Percentiles rank a stretch among this genome's conserved stretches.
These are phyloP conservation scores for Hysterangium stoloniferum DNA, from an alignment of 768 basidiomycete genomes.

Conservation along the genomic window DNA sequence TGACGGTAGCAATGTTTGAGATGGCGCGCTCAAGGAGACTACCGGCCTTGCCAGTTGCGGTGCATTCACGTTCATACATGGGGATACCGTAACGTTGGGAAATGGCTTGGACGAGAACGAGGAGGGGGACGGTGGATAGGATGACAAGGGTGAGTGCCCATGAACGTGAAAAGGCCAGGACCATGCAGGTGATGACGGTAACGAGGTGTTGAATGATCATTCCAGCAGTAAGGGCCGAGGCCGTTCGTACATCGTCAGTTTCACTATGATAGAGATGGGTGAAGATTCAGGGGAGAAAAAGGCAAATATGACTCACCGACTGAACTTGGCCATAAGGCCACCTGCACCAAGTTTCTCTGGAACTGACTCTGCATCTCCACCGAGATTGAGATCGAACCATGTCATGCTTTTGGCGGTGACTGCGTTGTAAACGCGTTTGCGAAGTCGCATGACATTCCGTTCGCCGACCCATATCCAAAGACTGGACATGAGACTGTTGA, in stretches of 20 bases:
- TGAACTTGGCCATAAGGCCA: conserved; percentile 90
- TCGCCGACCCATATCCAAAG: conserved; percentile 91
- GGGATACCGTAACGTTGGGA: conserved; percentile 67
- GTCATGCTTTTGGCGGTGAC: conserved; percentile 66
- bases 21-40: conserved; percentile 74
- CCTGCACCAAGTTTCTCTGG: conserved; percentile 60
- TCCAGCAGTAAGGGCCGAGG: conserved; percentile 73
- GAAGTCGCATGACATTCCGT: conserved; percentile 58
- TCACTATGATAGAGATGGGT: conserved; percentile 46
- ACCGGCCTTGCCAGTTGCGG: conserved; percentile 60
- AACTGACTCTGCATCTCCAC: conserved; percentile 38
- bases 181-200: conserved; percentile 69
- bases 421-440: conserved; percentile 59
- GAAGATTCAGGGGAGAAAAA: not conserved
- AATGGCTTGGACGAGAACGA: conserved; percentile 66
- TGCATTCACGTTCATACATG: conserved; percentile 58
- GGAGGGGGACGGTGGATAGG: conserved; percentile 78
- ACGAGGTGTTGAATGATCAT: conserved; percentile 73
- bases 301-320: conserved; percentile 42
- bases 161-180: conserved; percentile 75
- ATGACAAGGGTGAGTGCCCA: conserved; percentile 87
- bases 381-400: conserved; percentile 89
- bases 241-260: conserved; percentile 88
- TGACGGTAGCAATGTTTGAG: conserved; percentile 73
- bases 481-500: conserved; percentile 67